phyloP scores from a whole-genome alignment of 2,329 filamentous ascomycete genomes.

The Reticulascus tulasneorum region DNA sequence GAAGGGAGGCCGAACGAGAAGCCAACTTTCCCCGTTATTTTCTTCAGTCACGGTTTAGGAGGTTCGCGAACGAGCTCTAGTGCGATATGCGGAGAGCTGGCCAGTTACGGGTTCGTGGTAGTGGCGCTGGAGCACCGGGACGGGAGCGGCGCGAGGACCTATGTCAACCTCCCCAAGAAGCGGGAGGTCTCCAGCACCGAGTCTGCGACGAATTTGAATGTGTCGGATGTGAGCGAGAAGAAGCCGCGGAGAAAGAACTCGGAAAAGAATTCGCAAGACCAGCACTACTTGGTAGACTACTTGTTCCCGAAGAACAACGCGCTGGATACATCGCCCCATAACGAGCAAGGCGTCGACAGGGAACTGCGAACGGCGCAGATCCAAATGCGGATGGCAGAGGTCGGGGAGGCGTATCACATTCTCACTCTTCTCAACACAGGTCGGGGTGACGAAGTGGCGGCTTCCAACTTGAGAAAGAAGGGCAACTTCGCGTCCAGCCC shows the following conservation, averaged over 20 bases:
- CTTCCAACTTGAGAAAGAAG: slow-evolving; percentile 50
- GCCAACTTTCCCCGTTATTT: slow-evolving; percentile 56
- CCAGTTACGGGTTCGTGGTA: slow-evolving; percentile 62
- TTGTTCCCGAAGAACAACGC: slow-evolving; percentile 57
- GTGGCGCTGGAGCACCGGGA: slow-evolving; percentile 63
- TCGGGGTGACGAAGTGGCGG: slow-evolving; percentile 44
- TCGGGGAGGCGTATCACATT: slow-evolving; percentile 58
- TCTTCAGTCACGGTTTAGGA: slow-evolving; percentile 65
- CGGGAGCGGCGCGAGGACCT: slow-evolving; percentile 58
- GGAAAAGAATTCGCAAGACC: slow-evolving; percentile 21
- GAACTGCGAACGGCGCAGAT: slow-evolving; percentile 59
- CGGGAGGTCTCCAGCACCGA: slow-evolving; percentile 27
- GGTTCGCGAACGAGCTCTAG: slow-evolving; percentile 61
- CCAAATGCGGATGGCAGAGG: slow-evolving; percentile 58
- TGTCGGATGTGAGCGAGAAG: slow-evolving; percentile 25
- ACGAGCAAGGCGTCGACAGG: slow-evolving; percentile 55
- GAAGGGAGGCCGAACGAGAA: slow-evolving; percentile 18
- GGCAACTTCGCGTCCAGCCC: slow-evolving; percentile 58
- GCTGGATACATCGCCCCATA: slow-evolving; percentile 48
- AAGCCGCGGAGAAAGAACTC: slow-evolving; percentile 26
- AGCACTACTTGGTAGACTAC: slow-evolving; percentile 54
- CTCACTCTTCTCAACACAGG: slow-evolving; percentile 53
- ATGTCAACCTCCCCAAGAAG: slow-evolving; percentile 50
- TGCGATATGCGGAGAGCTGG: slow-evolving; percentile 61
- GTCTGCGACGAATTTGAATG: slow-evolving; percentile 20